Evolutionary conservation across 306 rosid genomes (phyloP), one percentile per base, ranked within the genome.

Genomic region (Biancaea sappan): DNA sequence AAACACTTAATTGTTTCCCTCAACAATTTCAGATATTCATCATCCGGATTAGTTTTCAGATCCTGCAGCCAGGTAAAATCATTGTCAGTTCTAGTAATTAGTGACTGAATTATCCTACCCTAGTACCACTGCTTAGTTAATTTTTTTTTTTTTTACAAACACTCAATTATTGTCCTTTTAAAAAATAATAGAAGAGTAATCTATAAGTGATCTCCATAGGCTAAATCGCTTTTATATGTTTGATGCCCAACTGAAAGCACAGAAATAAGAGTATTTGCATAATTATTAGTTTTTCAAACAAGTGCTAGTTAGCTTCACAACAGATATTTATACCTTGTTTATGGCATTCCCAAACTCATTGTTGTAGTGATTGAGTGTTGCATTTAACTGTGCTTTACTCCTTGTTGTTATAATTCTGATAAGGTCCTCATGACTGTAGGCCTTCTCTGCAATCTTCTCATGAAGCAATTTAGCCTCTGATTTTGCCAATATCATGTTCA

Each of bases 401-500:
- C 97, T 86, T 67, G 97, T 92, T 13, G 91, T 73, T 58, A 92
- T 34, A 78, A 92, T 88, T 80, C 97, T 84, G 63, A 89, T 80
- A 47, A 89, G 64, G 26, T 92, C 93, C 2, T 92, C 97, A 18
- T 86, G 52, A 80, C 66, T 84, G 82, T 84, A 88, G 40, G 84
- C 84, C 81, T 92, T 92, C 22, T 72, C 83, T 22, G 77, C 54
- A 54, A 92, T 86, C 89, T 84, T 84, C 84, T 68, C 89, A 37
- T 81, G 93, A 78, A 92, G 90, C 80, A 89, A 40, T 77, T 89
- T 86, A 47, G 96, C 93, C 80, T 92, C 97, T 66, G 92, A 81
- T 75, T 84, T 87, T 74, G 91, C 96, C 76, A 88, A 75, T 57
- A 66, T 63, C 73, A 69, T 72, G 73, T 80, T 86, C 79, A 91